Evolutionary conservation across 805 yeast genomes (phyloP), one percentile per base, ranked within the genome.

Genomic region (Schwanniomyces pseudopolymorphus): DNA sequence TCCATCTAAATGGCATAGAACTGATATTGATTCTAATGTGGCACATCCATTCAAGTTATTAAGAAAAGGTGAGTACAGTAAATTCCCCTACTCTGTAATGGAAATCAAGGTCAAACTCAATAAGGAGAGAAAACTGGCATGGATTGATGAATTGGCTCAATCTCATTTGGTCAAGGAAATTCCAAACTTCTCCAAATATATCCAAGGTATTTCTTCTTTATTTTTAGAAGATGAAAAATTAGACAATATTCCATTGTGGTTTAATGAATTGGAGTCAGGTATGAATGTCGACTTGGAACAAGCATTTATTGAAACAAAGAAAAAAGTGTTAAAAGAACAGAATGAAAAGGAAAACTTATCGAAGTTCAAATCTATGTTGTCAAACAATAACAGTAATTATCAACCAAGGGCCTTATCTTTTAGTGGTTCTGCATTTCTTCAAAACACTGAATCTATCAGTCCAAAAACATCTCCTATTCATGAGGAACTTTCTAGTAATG

Each of bases 201-300:
- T 92, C 55, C 99, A 92, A 64, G 98, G 98, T 69, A 81, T 90
- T 47, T 90, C 97, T 4, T 78, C 89, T 2, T 75, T 92, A 51
- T 92, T 84, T 61, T 80, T 89, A 44, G 98, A 92, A 61, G 94
- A 89, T 63, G 97, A 92, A 58, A 85, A 86, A 55, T 77, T 92
- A 60, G 96, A 89, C 62, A 83, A 85, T 52, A 75, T 92, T 51
- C 99, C 99, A 46, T 87, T 90, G 65, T 92, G 99, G 99, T 77
- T 89, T 54, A 88, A 95, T 48, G 97, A 92, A 50, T 73, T 94
- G 57, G 97, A 66, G 52, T 54, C 57, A 43, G 92, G 87, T 63
- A 84, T 85, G 48, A 78, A 89, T 55, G 79, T 79, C 53, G 85
- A 87, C 59, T 95, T 95, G n/a, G 80, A 80, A 53, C 86, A 84